phyloP scores from a whole-genome alignment of 1,284 basidiomycete genomes.

The Trichosporon sp. region DNA sequence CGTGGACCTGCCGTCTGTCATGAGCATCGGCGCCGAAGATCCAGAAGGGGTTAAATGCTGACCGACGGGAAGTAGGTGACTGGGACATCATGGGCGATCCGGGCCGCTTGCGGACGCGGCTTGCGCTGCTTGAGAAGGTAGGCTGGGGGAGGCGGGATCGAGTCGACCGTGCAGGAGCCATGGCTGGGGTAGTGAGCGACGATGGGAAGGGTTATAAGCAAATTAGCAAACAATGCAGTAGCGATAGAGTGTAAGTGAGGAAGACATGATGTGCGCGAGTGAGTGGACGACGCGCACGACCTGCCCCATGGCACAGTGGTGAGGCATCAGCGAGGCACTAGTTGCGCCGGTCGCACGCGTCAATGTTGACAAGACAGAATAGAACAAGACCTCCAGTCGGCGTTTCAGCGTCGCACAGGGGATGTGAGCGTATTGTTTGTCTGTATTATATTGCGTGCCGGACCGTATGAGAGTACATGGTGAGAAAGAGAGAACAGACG shows the following conservation, averaged over 20 bases:
- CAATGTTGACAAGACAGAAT: not conserved
- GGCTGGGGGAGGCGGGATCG: not conserved
- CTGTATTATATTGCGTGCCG: not conserved
- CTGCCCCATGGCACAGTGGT: not conserved
- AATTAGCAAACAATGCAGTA: not conserved
- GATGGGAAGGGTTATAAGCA: not conserved
- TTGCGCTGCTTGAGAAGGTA: not conserved
- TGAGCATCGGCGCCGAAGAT: not conserved
- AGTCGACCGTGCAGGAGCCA: not conserved
- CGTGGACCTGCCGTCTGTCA: not conserved
- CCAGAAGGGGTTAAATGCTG: not conserved
- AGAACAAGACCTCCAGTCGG: not conserved
- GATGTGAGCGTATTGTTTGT: not conserved
- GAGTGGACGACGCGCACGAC: not conserved
- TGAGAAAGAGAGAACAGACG: not conserved
- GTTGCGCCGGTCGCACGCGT: not conserved
- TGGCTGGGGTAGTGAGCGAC: not conserved
- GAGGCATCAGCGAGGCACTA: not conserved
- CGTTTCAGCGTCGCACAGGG: not conserved
- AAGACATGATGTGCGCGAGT: not conserved
- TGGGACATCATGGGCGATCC: not conserved
- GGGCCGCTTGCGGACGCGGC: not conserved
- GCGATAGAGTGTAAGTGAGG: not conserved
- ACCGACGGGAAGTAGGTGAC: not conserved
- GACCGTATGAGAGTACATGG: not conserved